Evolutionary conservation across 2,329 filamentous ascomycete genomes (phyloP).

Genomic region (Penicillium sp.): DNA sequence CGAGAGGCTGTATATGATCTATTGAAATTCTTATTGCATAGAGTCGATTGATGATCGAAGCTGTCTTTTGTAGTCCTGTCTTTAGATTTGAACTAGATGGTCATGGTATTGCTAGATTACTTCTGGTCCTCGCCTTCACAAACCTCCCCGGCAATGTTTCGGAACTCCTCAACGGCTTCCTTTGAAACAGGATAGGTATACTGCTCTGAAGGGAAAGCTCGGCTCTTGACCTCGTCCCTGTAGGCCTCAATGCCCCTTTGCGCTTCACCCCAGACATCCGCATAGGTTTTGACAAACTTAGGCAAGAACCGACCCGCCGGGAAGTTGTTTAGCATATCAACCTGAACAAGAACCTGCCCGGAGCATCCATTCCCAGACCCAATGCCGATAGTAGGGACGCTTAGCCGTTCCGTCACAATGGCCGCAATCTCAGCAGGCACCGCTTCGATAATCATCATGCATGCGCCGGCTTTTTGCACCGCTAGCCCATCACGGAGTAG

Average conservation of each 20-base stretch:
- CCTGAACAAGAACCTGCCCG: slow-evolving; percentile 93
- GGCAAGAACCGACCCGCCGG: slow-evolving; percentile 85
- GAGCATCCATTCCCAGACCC: slow-evolving; percentile 88
- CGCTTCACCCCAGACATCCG: slow-evolving; percentile 83
- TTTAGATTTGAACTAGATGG: not conserved
- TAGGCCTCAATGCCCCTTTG: slow-evolving; percentile 76
- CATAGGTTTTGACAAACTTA: slow-evolving; percentile 95
- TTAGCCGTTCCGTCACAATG: slow-evolving; percentile 75
- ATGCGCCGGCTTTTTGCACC: slow-evolving; percentile 88
- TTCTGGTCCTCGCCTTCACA: not conserved
- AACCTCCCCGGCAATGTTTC: slow-evolving; percentile 44
- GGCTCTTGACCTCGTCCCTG: slow-evolving; percentile 80
- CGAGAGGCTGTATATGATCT: slow-evolving; percentile 2
- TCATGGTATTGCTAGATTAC: not conserved
- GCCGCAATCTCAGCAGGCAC: slow-evolving; percentile 81
- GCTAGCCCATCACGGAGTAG: slow-evolving; percentile 83
- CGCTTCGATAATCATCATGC: slow-evolving; percentile 83
- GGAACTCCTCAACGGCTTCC: slow-evolving; percentile 74
- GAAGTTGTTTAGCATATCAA: slow-evolving; percentile 92
- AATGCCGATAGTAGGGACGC: slow-evolving; percentile 91
- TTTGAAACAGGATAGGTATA: slow-evolving; percentile 85
- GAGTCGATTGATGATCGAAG: not conserved
- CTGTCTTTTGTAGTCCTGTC: not conserved
- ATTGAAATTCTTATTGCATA: not conserved
- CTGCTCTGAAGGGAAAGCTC: slow-evolving; percentile 76